Evolutionary conservation across 768 basidiomycete genomes (phyloP).

Genomic region (Xanthoconium purpureum): DNA sequence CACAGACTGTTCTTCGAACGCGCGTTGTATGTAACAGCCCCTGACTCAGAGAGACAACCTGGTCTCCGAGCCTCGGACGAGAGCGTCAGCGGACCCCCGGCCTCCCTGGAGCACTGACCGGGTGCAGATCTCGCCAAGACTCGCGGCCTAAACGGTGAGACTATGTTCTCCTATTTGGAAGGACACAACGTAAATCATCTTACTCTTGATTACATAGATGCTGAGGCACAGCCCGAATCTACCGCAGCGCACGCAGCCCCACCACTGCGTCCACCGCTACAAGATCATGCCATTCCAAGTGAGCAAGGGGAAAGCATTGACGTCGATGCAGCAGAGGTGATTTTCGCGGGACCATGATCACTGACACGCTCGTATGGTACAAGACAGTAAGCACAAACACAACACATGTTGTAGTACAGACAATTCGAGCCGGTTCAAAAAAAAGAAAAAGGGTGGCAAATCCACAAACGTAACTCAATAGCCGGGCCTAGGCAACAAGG

Average conservation of each 20-base stretch:
- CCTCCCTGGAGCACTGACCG: too few relatives aligned
- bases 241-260: background rate
- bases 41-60: too few relatives aligned
- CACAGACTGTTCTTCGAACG: too few relatives aligned
- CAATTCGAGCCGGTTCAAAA: background rate
- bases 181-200: background rate
- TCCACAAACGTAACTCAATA: constrained; percentile 3
- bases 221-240: background rate
- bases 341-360: background rate
- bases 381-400: background rate
- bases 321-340: background rate
- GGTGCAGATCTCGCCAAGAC: too few relatives aligned
- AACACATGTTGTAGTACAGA: background rate
- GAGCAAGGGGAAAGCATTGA: background rate
- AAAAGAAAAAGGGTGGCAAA: background rate
- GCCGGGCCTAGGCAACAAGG: constrained; percentile 8
- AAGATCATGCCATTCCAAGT: background rate
- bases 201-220: background rate
- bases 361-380: background rate
- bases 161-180: background rate
- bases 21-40: too few relatives aligned
- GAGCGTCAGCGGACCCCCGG: too few relatives aligned
- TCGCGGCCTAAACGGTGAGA: background rate
- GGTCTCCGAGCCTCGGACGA: too few relatives aligned
- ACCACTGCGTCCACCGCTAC: background rate